Evolutionary conservation across 2,329 filamentous ascomycete genomes (phyloP), one percentile per base, ranked within the genome.

Genomic region (Cryphonectria nitschkei): DNA sequence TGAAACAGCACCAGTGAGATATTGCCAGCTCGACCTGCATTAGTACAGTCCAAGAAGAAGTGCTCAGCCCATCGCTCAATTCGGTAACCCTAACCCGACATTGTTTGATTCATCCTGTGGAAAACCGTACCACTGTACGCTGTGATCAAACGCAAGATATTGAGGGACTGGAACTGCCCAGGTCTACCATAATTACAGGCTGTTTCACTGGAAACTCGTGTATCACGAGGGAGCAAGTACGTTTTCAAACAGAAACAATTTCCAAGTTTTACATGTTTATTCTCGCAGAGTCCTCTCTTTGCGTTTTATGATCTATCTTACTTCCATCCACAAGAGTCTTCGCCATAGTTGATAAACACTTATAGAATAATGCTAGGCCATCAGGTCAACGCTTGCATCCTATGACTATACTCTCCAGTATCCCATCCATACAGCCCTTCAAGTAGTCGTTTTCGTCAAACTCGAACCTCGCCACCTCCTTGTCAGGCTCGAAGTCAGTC

Each of bases 381-480:
- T 34, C 11, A 5, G 50, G n/a, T 29, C 29, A 19, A 16, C 54
- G 54, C 26, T 3, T 58, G 29, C 54, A 26, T 32, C 54, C 54
- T 32, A 1, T 5, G 6, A 34, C 1, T 19, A 58, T 32, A 3
- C 16, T 58, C 13, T 16, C 54, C 4, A 29, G 26, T 14, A 58
- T 58, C 14, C 7, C 14, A 29, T 32, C 54, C 54, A 58, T 58
- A 7, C 54, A 58, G 5, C 16, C 13, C 26, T 34, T 34, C 14
- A 58, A 19, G 54, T 19, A 58, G 54, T 58, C 54, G 2, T 32
- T n/a, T 8, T 58, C 54, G 4, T 58, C 54, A 58, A 58, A 16
- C 29, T 58, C 54, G 22, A 58, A 58, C 16, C 54, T 58, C 14
- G 54, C 54, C 54, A 58, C 54, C 29, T 58, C 26, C 54, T 56